Conservation (phyloP, 805 yeast species). For the Ogataea angusta region DNA sequence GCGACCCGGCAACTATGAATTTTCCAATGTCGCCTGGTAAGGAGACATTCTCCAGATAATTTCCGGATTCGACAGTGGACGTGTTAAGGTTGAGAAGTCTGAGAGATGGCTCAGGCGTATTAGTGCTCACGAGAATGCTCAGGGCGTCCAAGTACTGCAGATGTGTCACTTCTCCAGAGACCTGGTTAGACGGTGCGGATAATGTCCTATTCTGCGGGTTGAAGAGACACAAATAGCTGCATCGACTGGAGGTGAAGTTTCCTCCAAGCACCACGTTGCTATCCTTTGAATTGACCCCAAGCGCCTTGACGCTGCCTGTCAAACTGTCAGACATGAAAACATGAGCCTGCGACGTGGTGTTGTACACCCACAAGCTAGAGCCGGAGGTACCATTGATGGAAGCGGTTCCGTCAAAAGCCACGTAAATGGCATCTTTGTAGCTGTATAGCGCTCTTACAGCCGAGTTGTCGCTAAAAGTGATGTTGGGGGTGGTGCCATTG, state of each 20-base stretch:
- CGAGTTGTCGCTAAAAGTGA: conserved; percentile 22
- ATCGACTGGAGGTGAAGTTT: conserved; percentile 47
- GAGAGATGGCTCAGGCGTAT: conserved; percentile 45
- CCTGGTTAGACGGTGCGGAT: conserved; percentile 38
- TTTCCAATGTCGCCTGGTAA: conserved; percentile 33
- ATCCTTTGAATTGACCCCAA: conserved; percentile 38
- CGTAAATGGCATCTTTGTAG: conserved; percentile 38
- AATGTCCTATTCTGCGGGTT: conserved; percentile 54
- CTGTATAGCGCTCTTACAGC: conserved; percentile 32
- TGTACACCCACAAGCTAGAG: conserved; percentile 52
- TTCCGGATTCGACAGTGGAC: conserved; percentile 23
- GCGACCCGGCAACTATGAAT: conserved; percentile 19
- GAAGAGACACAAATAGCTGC: conserved; percentile 66
- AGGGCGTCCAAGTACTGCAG: conserved; percentile 44
- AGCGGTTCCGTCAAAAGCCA: conserved; percentile 44
- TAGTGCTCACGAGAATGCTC: conserved; percentile 48
- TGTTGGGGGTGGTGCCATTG: conserved; percentile 9
- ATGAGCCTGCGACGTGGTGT: conserved; percentile 41
- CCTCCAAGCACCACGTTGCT: conserved; percentile 69
- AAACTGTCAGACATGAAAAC: conserved; percentile 37
- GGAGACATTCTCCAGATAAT: conserved; percentile 15
- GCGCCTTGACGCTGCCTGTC: conserved; percentile 38
- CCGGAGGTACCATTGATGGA: conserved; percentile 22
- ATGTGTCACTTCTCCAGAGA: conserved; percentile 53
- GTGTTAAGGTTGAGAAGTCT: conserved; percentile 52